Evolutionary conservation across 2,329 filamentous ascomycete genomes (phyloP).

Genomic region (Colletotrichum lupini): DNA sequence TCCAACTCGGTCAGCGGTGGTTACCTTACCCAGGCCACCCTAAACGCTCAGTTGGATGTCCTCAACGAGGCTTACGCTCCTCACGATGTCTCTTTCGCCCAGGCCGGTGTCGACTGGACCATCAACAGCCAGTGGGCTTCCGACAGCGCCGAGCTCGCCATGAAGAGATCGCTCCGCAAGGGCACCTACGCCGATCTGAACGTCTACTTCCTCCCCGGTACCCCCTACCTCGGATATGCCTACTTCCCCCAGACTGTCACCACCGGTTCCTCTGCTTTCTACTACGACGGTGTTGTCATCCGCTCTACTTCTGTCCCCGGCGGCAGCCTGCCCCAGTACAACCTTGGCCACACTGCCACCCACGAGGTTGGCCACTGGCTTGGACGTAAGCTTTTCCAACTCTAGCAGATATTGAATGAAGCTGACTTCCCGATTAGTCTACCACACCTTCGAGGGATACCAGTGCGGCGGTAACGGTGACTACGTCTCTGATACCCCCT

Average conservation of each 20-base stretch:
- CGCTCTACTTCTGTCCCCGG: constrained; percentile 50
- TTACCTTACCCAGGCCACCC: constrained; percentile 46
- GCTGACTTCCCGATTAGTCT: constrained; percentile 40
- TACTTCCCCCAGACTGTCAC: constrained; percentile 52
- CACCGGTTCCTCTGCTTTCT: constrained; percentile 45
- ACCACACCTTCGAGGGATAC: constrained; percentile 58
- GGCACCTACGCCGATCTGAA: constrained; percentile 56
- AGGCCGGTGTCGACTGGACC: constrained; percentile 55
- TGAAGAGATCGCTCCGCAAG: constrained; percentile 58
- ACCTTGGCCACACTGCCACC: constrained; percentile 46
- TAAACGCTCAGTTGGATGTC: constrained; percentile 53
- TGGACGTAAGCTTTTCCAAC: constrained; percentile 41
- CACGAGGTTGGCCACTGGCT: constrained; percentile 63
- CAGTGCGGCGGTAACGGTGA: constrained; percentile 52
- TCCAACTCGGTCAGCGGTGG: constrained; percentile 44
- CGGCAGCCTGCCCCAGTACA: constrained; percentile 47
- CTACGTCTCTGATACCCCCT: constrained; percentile 53
- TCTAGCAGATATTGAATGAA: background rate
- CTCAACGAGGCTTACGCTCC: constrained; percentile 58
- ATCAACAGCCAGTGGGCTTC: constrained; percentile 59
- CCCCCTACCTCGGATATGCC: constrained; percentile 55
- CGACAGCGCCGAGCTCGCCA: constrained; percentile 51
- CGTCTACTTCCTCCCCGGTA: constrained; percentile 57
- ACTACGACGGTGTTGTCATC: constrained; percentile 53
- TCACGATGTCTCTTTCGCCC: constrained; percentile 56